Evolutionary conservation across 1,284 basidiomycete species (phyloP), one percentile per base, ranked within the genome.

Genomic region (Heterobasidion occidentale): DNA sequence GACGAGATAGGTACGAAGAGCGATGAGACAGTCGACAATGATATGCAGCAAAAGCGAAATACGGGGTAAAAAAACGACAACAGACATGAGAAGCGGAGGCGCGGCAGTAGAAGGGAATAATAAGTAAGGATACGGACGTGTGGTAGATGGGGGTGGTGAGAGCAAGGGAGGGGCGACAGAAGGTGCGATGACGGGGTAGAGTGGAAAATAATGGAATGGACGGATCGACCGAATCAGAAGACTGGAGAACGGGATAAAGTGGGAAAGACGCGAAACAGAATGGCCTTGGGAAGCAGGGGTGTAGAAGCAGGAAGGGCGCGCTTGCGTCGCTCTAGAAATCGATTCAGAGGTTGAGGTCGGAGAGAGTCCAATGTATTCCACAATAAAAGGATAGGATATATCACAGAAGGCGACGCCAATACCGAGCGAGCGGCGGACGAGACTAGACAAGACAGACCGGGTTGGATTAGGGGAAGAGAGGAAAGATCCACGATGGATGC

Each of bases 41-140:
- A 50, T 55, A 55, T 55, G 54, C 54, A 55, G 54, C 54, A 55
- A 55, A 12, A 55, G 54, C 54, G 35, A 48, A 53, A 27, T 34
- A 48, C 6, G 46, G 9, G 19, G 27, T 9, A 42, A 46, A 20
- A n/a, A n/a, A 17, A 54, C 42, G 53, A 46, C 27, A 34, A 54
- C 46, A 36, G 45, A 27, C 46, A 55, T 15, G 35, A 17, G 11
- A 36, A 34, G 12, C 15, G 6, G 53, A 27, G n/a, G 9, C 38
- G 38, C 12, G n/a, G 38, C 12, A n/a, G 38, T 42, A 12, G 38
- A 42, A 42, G 12, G 11, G 38, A 42, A 42, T 42, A 42, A 42
- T n/a, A 9, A 42, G 38, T 42, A 42, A 3, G 7, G 38, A 12
- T 11, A 42, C 7, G 38, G 5, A 12, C 4, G 38, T 42, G 38